Evolutionary conservation across 1,139 yeast genomes (phyloP), one percentile per base, ranked within the genome.

Genomic region (Protomyces macrosporus): DNA sequence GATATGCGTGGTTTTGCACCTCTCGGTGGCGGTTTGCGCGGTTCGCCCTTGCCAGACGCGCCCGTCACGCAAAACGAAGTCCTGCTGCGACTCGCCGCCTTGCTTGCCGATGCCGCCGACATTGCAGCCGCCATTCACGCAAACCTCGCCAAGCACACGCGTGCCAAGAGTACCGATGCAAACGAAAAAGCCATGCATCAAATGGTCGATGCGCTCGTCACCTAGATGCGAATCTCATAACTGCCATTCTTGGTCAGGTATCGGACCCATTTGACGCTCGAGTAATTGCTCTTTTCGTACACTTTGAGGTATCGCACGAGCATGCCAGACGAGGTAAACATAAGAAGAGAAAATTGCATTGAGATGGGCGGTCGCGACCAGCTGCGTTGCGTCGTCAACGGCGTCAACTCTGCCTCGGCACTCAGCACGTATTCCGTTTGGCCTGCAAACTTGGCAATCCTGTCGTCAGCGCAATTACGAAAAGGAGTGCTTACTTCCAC

Each of bases 351-450:
- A 73, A 91, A 91, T 65, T 82, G 82, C 71, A 90, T 74, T 9
- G 86, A 80, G 50, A 91, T 85, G 2, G 97, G 95, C 3, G 96
- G 95, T 68, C 85, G 81, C 6, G 86, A 75, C 91, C 93, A 86
- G 45, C 76, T 76, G 65, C 71, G 72, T 16, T 68, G 68, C 48
- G 66, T 70, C n/a, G 74, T 70, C 53, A 73, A 72, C 7, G 77
- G 73, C 12, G 75, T 69, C 39, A 78, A 70, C 37, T 82, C 83
- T 0, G 83, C 80, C 54, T 79, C 82, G 0, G 82, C 86, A 0
- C 82, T 78, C 36, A 87, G 73, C 1, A 79, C 75, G 61, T 82
- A 83, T 68, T 86, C 91, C 52, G 83, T 82, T 4, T 83, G 82
- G 0, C 96, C 96, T 14, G 81, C 76, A 69, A 87, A 81, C 70